Evolutionary conservation across 495 filamentous ascomycete species (phyloP), one percentile per base, ranked within the genome.

Genomic region (Aspergillus saccharolyticus): DNA sequence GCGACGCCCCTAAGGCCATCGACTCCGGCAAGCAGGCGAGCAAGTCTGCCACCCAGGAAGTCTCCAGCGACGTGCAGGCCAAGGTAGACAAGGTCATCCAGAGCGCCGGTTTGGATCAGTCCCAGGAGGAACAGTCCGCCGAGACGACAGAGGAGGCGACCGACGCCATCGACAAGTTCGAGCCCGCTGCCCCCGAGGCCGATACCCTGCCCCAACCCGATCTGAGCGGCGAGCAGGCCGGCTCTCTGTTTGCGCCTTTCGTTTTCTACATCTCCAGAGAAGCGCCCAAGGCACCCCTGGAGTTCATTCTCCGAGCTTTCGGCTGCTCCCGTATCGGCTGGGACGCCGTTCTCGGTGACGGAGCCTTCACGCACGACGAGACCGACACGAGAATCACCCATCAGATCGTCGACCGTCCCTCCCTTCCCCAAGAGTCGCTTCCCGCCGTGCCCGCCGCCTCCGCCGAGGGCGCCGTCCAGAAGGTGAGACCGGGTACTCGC

Each of bases 291-390:
- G 87, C 91, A 52, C 85, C 94, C 1, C 78, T 98, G 6, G 94
- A 98, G 71, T 96, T 98, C 68, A 84, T 98, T 53, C 85, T 98
- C 47, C 88, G 91, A 59, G 83, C 94, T 15, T 97, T 97, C 61
- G 94, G 95, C 54, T 97, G 94, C 79, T 96, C 90, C 78, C 85
- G 95, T 46, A 87, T 98, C 64, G 93, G 91, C 50, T 98, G 94
- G 94, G 92, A 96, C 66, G 75, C 83, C 4, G 83, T 91, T 21
- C 79, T 96, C 25, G 95, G 94, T 55, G 91, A 92, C 62, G 94
- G 95, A 16, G 87, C 94, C 52, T 97, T 88, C 73, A 97, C 91
- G 16, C 85, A 89, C 50, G 82, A 96, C 66, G 91, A 97, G 75
- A 80, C 80, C 2, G 91, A 97, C 66, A 80, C 86, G 12, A 80